Conservation (phyloP, 2,329 filamentous ascomycete species). For the Diplodia seriata region DNA sequence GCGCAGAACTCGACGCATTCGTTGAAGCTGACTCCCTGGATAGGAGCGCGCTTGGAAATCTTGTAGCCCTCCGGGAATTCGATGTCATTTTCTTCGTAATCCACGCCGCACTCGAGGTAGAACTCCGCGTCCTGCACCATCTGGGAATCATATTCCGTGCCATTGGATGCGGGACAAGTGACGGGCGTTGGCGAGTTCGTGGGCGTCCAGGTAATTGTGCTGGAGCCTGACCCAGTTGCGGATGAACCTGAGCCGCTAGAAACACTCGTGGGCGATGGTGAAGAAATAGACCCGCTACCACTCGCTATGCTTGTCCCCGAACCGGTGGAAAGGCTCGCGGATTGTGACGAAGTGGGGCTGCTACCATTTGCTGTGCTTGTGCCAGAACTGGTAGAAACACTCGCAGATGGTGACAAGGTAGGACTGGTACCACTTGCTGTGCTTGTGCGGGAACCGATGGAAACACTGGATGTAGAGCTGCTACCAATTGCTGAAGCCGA, state of each 20-base stretch:
- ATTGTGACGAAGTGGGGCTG: neutral
- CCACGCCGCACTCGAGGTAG: constrained; percentile 10
- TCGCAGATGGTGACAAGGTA: neutral
- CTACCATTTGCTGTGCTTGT: too few species aligned
- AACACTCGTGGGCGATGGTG: neutral
- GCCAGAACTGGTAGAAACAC: too few species aligned
- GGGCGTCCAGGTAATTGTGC: neutral
- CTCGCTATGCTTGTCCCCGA: neutral
- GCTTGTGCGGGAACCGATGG: neutral
- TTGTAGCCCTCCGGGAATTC: neutral
- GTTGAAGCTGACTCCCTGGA: neutral
- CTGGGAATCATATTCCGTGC: neutral
- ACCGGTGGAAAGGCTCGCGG: neutral
- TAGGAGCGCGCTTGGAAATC: constrained; percentile 6
- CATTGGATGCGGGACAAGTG: constrained; percentile 12
- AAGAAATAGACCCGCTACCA: neutral
- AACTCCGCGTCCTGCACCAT: constrained; percentile 2
- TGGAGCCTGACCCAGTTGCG: neutral
- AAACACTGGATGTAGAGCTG: too few species aligned
- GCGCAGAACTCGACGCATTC: constrained; percentile 21
- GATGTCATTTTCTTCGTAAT: constrained; percentile 12
- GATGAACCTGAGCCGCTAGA: neutral
- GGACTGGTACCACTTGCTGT: too few species aligned
- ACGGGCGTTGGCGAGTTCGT: neutral
- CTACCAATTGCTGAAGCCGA: too few species aligned